phyloP scores from a whole-genome alignment of 164 flowering plant genomes.

The Chimonanthus salicifolius region DNA sequence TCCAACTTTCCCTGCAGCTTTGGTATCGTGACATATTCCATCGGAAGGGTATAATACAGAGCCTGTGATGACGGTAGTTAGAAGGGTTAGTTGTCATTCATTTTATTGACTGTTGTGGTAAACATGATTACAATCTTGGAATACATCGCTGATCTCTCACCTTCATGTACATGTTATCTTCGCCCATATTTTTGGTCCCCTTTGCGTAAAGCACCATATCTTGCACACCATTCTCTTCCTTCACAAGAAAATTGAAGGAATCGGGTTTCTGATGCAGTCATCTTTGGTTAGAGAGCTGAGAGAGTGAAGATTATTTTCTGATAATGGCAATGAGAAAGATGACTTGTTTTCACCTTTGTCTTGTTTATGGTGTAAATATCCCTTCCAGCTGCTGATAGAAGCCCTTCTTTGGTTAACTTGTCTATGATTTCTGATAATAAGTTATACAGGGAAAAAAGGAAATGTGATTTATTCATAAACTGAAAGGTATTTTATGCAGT shows the following conservation, averaged over 20 bases:
- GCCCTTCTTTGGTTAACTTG: conserved; percentile 57
- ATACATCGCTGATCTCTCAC: conserved; percentile 22
- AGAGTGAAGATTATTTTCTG: background rate
- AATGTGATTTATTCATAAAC: background rate
- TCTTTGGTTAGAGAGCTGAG: background rate
- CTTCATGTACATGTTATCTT: conserved; percentile 76
- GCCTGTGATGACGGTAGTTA: conserved; percentile 43
- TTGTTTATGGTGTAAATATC: conserved; percentile 49
- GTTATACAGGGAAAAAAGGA: background rate
- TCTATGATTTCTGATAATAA: conserved; percentile 62
- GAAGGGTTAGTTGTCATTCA: background rate
- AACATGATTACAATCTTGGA: background rate
- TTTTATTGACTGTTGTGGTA: background rate
- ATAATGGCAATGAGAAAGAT: background rate
- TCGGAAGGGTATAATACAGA: conserved; percentile 72
- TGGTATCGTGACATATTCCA: conserved; percentile 62
- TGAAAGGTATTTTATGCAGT: background rate
- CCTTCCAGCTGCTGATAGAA: conserved; percentile 47
- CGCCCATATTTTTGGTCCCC: conserved; percentile 21
- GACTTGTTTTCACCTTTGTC: conserved; percentile 38
- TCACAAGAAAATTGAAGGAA: conserved; percentile 46
- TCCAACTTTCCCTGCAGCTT: conserved; percentile 73
- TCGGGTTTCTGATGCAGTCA: conserved; percentile 33
- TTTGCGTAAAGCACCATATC: conserved; percentile 17
- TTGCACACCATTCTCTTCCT: conserved; percentile 57